Base-by-base conservation (phyloP, 2,329 filamentous ascomycete genomes). In the Venturiaceae sp. region DNA sequence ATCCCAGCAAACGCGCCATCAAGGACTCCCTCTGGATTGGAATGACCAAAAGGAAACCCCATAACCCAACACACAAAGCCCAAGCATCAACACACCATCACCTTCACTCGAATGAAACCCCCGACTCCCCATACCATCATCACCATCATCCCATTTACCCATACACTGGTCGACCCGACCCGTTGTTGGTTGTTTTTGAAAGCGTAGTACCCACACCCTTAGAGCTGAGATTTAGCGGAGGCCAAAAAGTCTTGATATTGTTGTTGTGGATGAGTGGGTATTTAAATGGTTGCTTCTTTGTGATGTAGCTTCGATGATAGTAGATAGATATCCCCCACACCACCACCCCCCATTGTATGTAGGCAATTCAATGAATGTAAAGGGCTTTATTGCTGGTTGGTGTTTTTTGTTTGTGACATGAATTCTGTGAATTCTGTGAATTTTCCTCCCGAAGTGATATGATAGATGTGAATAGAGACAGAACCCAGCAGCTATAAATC, bases 111-210 rank as follows among this genome's bases (percentile, higher is more conserved):
- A 50, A 50, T 28, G 26, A 50, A 50, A n/a, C 23, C 13, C 26
- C 23, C 44, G n/a, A n/a, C n/a, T n/a, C n/a, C n/a, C n/a, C n/a
- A n/a, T n/a, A n/a, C 14, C 44, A 13, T 28, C 14, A 30, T 50
- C 30, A 30, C 13, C 23, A 5, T 30, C 23, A 50, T 50, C 13
- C 14, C 44, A 8, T 50, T 19, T 16, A 50, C 30, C n/a, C 44
- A 50, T 50, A 30, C 44, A 13, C 23, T 50, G 44, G 44, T 50
- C 23, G 44, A 50, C 19, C n/a, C n/a, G n/a, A n/a, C n/a, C n/a
- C n/a, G n/a, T 23, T 50, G 44, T 50, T 50, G 44, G 26, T 30
- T 50, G 44, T 50, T 50, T 28, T 50, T 50, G 44, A 50, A 50
- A 50, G 44, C 44, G 44, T 50, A n/a, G n/a, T n/a, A n/a, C n/a